phyloP scores from a whole-genome alignment of 192 early-diverging fungal genomes.

The Coemansia sp. region DNA sequence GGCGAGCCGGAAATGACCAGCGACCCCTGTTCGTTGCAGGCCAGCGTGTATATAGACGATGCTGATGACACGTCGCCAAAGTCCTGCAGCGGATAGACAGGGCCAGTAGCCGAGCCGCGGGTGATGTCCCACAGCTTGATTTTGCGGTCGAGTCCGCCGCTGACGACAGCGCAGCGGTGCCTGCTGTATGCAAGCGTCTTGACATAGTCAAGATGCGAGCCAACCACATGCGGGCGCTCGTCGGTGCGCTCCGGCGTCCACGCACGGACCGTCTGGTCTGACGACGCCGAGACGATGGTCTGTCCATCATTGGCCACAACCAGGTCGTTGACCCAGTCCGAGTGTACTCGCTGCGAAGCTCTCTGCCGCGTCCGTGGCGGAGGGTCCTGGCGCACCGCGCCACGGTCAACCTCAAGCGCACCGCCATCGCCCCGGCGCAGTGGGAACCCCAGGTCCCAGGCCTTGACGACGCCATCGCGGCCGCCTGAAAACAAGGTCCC shows the following conservation, averaged over 20 bases:
- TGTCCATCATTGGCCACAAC: conserved; percentile 24
- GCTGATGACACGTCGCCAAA: conserved; percentile 29
- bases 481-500: conserved; percentile 74
- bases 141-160: conserved; percentile 83
- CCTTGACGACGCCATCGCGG: conserved; percentile 79
- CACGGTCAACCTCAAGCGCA: not conserved
- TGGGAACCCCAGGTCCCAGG: conserved; percentile 67
- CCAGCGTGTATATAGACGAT: conserved; percentile 83
- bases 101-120: conserved; percentile 46
- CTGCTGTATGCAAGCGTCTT: conserved; percentile 79
- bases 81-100: conserved; percentile 37
- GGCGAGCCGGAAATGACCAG: conserved; percentile 87
- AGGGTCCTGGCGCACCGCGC: conserved; percentile 10
- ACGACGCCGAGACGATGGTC: conserved; percentile 80
- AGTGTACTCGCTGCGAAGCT: conserved; percentile 71
- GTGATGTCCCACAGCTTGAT: conserved; percentile 88
- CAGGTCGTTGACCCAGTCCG: conserved; percentile 97
- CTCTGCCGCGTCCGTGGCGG: conserved; percentile 59
- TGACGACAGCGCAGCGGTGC: conserved; percentile 70
- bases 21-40: conserved; percentile 69
- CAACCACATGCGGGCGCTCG: conserved; percentile 50
- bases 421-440: conserved; percentile 1
- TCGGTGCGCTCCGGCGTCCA: conserved; percentile 43
- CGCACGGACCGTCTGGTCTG: conserved; percentile 80
- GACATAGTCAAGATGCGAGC: conserved; percentile 88